Evolutionary conservation across 371 early-diverging fungal species (phyloP), one percentile per base, ranked within the genome.

Genomic region (Mortierella sp.): DNA sequence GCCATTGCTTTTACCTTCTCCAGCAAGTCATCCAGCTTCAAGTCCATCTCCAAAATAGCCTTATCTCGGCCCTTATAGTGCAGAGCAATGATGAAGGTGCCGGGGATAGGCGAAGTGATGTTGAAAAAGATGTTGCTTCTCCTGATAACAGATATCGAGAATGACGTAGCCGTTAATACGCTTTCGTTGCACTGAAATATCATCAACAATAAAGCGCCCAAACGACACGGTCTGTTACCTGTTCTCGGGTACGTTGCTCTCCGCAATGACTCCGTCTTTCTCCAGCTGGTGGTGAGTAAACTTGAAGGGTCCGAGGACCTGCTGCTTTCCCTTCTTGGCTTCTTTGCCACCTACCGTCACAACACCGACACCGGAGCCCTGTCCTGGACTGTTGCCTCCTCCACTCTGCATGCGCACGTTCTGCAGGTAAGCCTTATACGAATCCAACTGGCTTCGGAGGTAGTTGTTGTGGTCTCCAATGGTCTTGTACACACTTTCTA

Each of bases 381-480:
- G 81, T 49, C 62, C 73, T 32, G 68, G 62, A 41, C 75, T 81
- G 26, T 78, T 79, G 17, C 81, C 84, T 8, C 86, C 86, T n/a
- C 88, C 86, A 42, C 89, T 85, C 72, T 96, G 94, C 50, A 93
- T 89, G 34, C 98, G 90, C 15, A 97, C 97, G 65, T 97, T 97
- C 75, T 95, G 93, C 50, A 97, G 80, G 68, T 97, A 97, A 1
- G 94, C 95, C 82, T 95, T 94, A 84, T 97, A 97, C 8, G 91
- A 89, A 58, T 97, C 97, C 41, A 97, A 80, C 82, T 97, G 98
- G 42, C 90, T 86, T 31, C 89, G 76, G 28, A 96, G 81, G 64
- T 94, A 97, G 59, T 94, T 92, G 84, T 97, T 97, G 81, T 97
- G 97, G 64, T 95, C 96, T 39, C 92, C 81, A 58, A 97, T 97